Evolutionary conservation across 192 early-diverging fungal species (phyloP).

Genomic region (Blastocladiella britannica): DNA sequence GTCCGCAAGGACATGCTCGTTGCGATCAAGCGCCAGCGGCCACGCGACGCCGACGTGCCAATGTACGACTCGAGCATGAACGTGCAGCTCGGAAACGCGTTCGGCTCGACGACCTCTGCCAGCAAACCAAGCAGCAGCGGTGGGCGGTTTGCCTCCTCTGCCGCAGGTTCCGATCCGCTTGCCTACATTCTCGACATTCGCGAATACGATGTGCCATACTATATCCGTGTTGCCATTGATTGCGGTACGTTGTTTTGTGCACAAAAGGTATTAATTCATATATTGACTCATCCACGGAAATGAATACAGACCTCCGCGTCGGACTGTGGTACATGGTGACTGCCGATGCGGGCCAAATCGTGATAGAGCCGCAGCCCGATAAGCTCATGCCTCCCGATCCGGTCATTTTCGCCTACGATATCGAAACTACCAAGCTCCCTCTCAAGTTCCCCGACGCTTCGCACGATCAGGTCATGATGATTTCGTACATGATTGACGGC

Average conservation of each 20-base stretch:
- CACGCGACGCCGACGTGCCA: constrained; percentile 6
- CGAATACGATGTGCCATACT: constrained; percentile 97
- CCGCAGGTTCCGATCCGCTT: neutral
- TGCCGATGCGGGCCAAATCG: constrained; percentile 33
- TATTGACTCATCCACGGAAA: too few relatives aligned
- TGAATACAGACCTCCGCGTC: constrained; percentile 65
- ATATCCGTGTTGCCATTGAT: constrained; percentile 84
- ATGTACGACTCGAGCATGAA: constrained; percentile 1
- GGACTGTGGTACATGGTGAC: constrained; percentile 82
- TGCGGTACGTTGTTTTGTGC: constrained; percentile 45
- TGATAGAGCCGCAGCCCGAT: constrained; percentile 44
- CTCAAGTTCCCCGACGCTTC: constrained; percentile 87
- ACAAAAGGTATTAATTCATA: too few relatives aligned
- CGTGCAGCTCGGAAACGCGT: neutral
- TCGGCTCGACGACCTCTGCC: too few relatives aligned
- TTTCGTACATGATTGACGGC: constrained; percentile 99
- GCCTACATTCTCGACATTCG: constrained; percentile 58
- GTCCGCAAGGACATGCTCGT: constrained; percentile 56
- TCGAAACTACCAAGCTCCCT: constrained; percentile 93
- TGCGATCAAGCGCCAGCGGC: constrained; percentile 42
- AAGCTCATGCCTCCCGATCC: constrained; percentile 84
- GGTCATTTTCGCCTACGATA: constrained; percentile 87
- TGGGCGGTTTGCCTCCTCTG: too few relatives aligned
- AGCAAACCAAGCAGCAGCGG: neutral
- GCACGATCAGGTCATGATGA: constrained; percentile 96